Percentiles rank a stretch among this genome's conserved stretches.
Conservation (phyloP, 306 rosid species). For the Malus sieversii region DNA sequence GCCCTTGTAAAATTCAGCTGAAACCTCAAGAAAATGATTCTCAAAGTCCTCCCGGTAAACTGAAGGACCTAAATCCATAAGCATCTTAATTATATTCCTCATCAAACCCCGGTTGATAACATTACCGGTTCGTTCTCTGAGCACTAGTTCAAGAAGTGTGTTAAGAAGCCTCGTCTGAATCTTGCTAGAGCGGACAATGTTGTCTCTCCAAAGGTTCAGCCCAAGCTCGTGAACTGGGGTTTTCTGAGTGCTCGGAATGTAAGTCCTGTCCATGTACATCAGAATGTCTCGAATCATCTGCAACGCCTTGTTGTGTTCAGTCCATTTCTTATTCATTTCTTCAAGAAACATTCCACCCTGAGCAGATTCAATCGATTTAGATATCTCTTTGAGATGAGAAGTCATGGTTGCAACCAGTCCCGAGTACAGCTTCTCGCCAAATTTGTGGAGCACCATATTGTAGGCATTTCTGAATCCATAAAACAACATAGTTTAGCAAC, state of each 20-base stretch:
- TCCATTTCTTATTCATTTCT: slow-evolving; percentile 79
- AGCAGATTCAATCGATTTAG: slow-evolving; percentile 56
- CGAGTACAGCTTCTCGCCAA: slow-evolving; percentile 79
- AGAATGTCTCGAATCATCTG: slow-evolving; percentile 74
- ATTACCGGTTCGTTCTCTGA: slow-evolving; percentile 57
- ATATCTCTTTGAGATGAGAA: slow-evolving; percentile 60
- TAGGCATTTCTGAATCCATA: slow-evolving; percentile 72
- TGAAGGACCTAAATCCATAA: slow-evolving; percentile 68
- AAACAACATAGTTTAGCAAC: slow-evolving; percentile 19
- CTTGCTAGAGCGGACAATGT: slow-evolving; percentile 50
- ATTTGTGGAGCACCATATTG: slow-evolving; percentile 97
- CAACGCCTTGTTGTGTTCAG: slow-evolving; percentile 67
- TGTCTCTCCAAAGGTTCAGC: slow-evolving; percentile 76
- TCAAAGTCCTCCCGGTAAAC: slow-evolving; percentile 72
- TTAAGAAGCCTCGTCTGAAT: slow-evolving; percentile 52
- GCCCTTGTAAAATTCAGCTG: slow-evolving; percentile 61
- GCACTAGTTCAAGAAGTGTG: slow-evolving; percentile 62
- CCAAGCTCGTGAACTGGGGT: slow-evolving; percentile 78
- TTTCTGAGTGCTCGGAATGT: slow-evolving; percentile 47
- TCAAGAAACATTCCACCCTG: slow-evolving; percentile 70
- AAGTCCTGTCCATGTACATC: slow-evolving; percentile 98
- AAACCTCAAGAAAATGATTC: slow-evolving; percentile 56
- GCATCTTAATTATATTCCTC: slow-evolving; percentile 65
- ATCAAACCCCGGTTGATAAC: slow-evolving; percentile 68
- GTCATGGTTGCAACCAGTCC: slow-evolving; percentile 75